Conservation (phyloP, 331 rosid species). For the Telfairia occidentalis region DNA sequence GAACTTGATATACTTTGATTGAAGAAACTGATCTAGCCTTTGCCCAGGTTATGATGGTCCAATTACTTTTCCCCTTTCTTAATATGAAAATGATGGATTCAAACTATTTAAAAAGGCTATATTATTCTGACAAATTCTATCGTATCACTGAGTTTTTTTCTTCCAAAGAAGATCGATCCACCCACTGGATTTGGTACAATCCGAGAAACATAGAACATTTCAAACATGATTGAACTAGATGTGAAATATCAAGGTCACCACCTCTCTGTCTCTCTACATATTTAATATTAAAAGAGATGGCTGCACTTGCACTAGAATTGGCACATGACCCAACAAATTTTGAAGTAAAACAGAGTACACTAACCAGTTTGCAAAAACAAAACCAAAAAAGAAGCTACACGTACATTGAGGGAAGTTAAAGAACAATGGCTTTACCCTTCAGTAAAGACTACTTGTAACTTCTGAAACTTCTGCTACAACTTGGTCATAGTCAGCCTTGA, state of each 20-base stretch:
- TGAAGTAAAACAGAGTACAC: neutral
- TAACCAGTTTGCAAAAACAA: neutral
- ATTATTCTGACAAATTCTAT: neutral
- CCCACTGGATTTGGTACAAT: neutral
- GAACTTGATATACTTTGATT: neutral
- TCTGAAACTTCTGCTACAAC: conserved; percentile 52
- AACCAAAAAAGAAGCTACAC: neutral
- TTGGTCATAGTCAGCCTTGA: conserved; percentile 50
- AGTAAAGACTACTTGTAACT: conserved; percentile 45
- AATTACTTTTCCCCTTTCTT: too few relatives aligned
- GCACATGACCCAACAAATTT: neutral
- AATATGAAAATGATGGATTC: neutral
- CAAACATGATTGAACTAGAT: neutral
- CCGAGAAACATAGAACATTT: neutral
- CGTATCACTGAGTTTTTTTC: neutral
- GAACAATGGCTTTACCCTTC: conserved; percentile 16
- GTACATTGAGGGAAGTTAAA: neutral
- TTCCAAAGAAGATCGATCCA: neutral
- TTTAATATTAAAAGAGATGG: neutral
- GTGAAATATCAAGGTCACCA: neutral
- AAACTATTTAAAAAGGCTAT: neutral
- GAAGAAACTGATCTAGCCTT: neutral
- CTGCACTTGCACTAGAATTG: neutral
- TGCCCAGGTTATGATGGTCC: neutral
- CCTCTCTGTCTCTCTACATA: neutral